Percentiles rank a stretch among this genome's conserved stretches.
Conservation (phyloP, 768 basidiomycete species). For the Lentinus tigrinus region DNA sequence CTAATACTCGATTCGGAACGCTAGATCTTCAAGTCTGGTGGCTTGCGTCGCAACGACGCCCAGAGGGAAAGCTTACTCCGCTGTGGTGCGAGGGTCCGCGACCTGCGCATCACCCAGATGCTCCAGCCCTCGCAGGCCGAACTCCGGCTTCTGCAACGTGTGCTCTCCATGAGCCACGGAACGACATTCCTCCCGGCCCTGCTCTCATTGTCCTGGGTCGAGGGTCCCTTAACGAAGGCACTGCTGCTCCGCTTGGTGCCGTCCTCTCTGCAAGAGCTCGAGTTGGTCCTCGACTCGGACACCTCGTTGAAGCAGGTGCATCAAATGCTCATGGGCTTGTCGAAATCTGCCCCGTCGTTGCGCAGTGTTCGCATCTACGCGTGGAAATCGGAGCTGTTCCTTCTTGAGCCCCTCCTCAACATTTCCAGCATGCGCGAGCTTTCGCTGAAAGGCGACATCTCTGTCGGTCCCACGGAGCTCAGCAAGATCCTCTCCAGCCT, state of each 20-base stretch:
- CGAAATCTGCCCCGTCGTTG: neutral
- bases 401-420: neutral
- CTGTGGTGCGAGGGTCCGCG: neutral
- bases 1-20: too few relatives aligned
- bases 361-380: neutral
- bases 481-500: neutral
- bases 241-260: neutral
- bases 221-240: neutral
- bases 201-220: neutral
- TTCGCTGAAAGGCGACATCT: neutral
- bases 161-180: neutral
- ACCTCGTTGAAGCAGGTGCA: neutral
- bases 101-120: neutral
- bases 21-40: neutral
- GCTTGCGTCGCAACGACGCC: neutral
- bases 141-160: neutral
- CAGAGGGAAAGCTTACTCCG: neutral
- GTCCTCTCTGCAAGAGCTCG: neutral
- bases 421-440: neutral
- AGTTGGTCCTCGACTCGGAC: neutral
- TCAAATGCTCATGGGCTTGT: neutral
- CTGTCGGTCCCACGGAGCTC: neutral
- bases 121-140: neutral
- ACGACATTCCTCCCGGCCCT: neutral
- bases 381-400: neutral